Base-by-base conservation (phyloP, 352 stramenopile species). In the Phytophthora litchii region DNA sequence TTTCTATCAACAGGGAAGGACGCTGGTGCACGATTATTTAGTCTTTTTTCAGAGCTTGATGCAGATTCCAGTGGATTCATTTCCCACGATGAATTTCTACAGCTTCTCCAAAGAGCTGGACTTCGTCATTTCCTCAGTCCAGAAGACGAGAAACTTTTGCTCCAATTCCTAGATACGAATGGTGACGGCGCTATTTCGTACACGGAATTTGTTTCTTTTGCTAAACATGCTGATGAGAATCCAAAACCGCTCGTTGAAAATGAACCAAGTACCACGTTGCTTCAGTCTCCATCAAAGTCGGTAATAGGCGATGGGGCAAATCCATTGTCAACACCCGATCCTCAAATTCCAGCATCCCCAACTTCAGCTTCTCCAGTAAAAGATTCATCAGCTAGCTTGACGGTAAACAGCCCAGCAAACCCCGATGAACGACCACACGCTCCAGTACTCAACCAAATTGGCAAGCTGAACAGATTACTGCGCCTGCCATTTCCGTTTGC, bases 121-220 rank as follows among this genome's bases (percentile, higher is more conserved):
- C 64, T 91, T 17, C 66, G 76, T 3, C 71, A 87, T 21, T 89
- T 86, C 20, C 56, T 91, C 16, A 75, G 69, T 10, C 48, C 67
- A n/a, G 83, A 91, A 46, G 78, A 92, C 38, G 76, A 91, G 44
- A 56, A 64, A 3, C 46, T 91, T 25, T 59, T 93, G 7, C 67
- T 93, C 9, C 74, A 85, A 27, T 91, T 93, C 41, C 61, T 93
- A 2, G 82, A 92, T 54, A 67, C 58, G 3, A 85, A 92, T 40
- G 76, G 72, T 4, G 82, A 92, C 46, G 76, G 76, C 3, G 61
- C 61, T 1, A 85, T 92, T 38, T 77, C 78, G 13, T 91, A 83
- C 47, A 68, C 58, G 0, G 82, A 93, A 40, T 89, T 93, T 55
- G 63, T 93, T 19, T 59, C 78, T 6, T 91, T 93, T 59, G 74